Percentiles rank a stretch among this genome's conserved stretches.
Conservation (phyloP, 2,329 filamentous ascomycete species). For the Fusarium hostae region DNA sequence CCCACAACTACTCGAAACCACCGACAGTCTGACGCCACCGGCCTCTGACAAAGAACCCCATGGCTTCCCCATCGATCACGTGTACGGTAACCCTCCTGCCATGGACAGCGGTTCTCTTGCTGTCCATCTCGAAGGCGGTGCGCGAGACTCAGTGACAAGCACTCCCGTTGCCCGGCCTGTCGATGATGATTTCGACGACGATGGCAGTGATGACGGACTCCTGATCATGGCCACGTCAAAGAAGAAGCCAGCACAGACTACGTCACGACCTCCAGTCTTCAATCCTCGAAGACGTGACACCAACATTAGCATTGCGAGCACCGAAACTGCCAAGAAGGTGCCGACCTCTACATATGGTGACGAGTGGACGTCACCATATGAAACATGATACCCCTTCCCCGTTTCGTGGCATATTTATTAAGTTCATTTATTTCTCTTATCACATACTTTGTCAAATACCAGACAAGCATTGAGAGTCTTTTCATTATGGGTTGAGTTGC, state of each 20-base stretch:
- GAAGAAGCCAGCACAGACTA: slow-evolving; percentile 52
- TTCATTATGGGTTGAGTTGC: slow-evolving; percentile 28
- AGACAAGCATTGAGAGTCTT: slow-evolving; percentile 26
- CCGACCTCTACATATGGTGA: slow-evolving; percentile 49
- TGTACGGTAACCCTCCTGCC: slow-evolving; percentile 48
- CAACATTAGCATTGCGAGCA: slow-evolving; percentile 69
- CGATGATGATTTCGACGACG: slow-evolving; percentile 59
- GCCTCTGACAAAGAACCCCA: slow-evolving; percentile 60
- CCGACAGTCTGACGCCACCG: slow-evolving; percentile 66
- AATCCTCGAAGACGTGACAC: slow-evolving; percentile 65
- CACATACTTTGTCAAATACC: slow-evolving; percentile 34
- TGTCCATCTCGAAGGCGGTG: slow-evolving; percentile 42
- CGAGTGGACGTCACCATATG: slow-evolving; percentile 43
- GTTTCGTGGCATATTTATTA: slow-evolving; percentile 26
- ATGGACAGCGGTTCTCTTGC: slow-evolving; percentile 50
- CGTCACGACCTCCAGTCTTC: slow-evolving; percentile 45
- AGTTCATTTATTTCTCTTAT: slow-evolving; percentile 26
- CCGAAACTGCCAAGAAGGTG: slow-evolving; percentile 72
- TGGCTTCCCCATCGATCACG: slow-evolving; percentile 60
- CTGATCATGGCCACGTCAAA: slow-evolving; percentile 64
- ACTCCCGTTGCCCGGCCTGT: slow-evolving; percentile 44
- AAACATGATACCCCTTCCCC: slow-evolving; percentile 42
- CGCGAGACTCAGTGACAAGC: slow-evolving; percentile 41
- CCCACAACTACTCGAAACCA: slow-evolving; percentile 60
- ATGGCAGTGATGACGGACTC: slow-evolving; percentile 66